Evolutionary conservation across 108 stramenopile genomes (phyloP), one percentile per base, ranked within the genome.

Genomic region (Conticribra weissflogii): DNA sequence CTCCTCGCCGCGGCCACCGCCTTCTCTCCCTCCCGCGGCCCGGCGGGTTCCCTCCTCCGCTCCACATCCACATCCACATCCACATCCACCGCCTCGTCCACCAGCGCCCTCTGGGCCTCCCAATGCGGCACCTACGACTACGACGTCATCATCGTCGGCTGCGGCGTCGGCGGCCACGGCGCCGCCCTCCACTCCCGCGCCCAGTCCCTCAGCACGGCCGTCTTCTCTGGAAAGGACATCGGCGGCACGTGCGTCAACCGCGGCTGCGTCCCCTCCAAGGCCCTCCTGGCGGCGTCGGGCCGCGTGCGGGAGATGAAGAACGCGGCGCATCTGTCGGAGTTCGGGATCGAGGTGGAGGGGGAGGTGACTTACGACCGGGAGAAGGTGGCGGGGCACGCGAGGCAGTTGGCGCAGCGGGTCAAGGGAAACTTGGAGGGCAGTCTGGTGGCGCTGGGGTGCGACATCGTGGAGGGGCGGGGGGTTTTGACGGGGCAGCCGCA

Each of bases 91-190:
- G 24, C 71, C 49, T 29, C 41, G 41, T 31, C 64, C 24, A 22
- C 28, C 25, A 58, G 63, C 14, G 25, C 52, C 2, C 78, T 79
- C 51, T 64, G 62, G 8, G 71, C 66, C 52, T 79, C 78, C 41
- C 67, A 66, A 58, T 79, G 78, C 71, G 78, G 78, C 59, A 67
- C 50, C 65, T 79, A 72, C 78, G 94, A 95, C 70, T 95, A 88
- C 74, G 94, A 95, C 79, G 89, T 95, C 45, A 90, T 90, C 68
- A 87, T 95, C 61, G 88, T 98, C 36, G 98, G 98, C 22, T 98
- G 98, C 70, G 98, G 98, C 34, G 98, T 98, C 16, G 98, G 98
- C n/a, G 98, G 98, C n/a, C 98, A 98, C 79, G 98, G 97, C 33
- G 98, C 98, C 36, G 98, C 98, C 50, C 83, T 98, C 51, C 98